Base-by-base conservation (phyloP, 495 filamentous ascomycete species). In the Margaritispora aquatica region DNA sequence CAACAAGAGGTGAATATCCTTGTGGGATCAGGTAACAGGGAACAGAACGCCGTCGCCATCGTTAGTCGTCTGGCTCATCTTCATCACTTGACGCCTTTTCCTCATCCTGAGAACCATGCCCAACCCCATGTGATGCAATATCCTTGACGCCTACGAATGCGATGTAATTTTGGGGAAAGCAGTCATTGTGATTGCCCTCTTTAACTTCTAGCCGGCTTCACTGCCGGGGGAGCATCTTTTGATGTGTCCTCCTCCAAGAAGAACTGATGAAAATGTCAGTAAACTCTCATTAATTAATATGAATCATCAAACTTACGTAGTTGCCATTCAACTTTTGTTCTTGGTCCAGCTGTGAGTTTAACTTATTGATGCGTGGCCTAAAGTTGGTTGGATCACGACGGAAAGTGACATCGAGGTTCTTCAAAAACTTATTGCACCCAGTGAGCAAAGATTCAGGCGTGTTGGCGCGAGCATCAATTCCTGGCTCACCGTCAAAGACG, bases 321-420 rank as follows among this genome's bases (percentile, higher is more conserved):
- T 97, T 97, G 62, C 94, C 94, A 63, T 70, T 76, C 66, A 92
- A 65, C 82, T 98, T 98, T 80, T 98, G 94, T 69, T 97, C 94
- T 70, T 96, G 92, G 72, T 98, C 94, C 63, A 96, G 77, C 75
- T 97, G 95, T 70, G 87, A 92, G 71, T 96, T 85, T 66, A 84
- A 75, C 82, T 98, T 98, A 83, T 98, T 98, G 82, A 98, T 98
- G 72, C 95, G 88, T 44, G 95, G 94, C 29, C 94, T 83, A 79
- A 84, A 98, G 66, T 92, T 96, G 74, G 88, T 95, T 59, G 95
- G 93, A 70, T 97, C 95, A 65, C 95, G 90, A 67, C 95, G 89
- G 85, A 97, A 98, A 17, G 94, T 97, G 63, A 97, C 94, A 68
- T 97, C 91, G 55, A 98, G 77, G 70, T 87, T 96, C 82, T 93